phyloP scores from a whole-genome alignment of 2,329 filamentous ascomycete genomes.

The Ophioceras dolichostomum region DNA sequence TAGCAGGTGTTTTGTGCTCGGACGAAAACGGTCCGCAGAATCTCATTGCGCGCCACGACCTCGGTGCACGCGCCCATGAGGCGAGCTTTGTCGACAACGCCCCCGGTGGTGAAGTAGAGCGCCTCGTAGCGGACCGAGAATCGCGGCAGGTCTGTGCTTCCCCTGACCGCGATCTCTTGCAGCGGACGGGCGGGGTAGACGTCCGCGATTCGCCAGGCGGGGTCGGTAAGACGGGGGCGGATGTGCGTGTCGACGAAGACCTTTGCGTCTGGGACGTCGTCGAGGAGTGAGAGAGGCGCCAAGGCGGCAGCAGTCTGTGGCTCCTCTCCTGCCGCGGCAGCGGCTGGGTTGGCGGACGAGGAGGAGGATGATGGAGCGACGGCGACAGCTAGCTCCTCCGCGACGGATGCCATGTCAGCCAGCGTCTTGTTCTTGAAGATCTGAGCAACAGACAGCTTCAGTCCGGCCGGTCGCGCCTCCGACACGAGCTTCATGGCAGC shows the following conservation, averaged over 20 bases:
- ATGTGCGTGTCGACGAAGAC: conserved; percentile 34
- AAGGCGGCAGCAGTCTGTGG: too few relatives aligned
- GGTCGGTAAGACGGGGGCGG: conserved; percentile 35
- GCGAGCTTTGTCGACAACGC: conserved; percentile 27
- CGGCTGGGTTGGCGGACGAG: neutral
- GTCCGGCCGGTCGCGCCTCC: conserved; percentile 22
- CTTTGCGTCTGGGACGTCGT: conserved; percentile 19
- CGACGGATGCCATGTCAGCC: conserved; percentile 10
- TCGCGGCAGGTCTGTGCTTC: conserved; percentile 42
- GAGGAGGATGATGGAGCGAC: neutral
- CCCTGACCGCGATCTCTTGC: conserved; percentile 46
- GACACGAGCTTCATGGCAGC: conserved; percentile 35
- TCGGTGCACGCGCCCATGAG: conserved; percentile 38
- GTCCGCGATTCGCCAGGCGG: conserved; percentile 37
- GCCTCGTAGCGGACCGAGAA: conserved; percentile 53
- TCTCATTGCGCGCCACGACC: conserved; percentile 48
- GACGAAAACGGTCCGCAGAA: conserved; percentile 54
- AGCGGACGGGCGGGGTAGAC: conserved; percentile 46
- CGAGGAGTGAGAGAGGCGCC: conserved; percentile 36
- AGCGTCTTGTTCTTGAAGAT: conserved; percentile 23
- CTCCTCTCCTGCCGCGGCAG: conserved; percentile 10
- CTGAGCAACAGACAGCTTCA: conserved; percentile 29
- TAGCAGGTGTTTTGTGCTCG: conserved; percentile 34
- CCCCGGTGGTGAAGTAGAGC: conserved; percentile 41
- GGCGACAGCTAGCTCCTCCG: neutral